These are phyloP conservation scores for Pharnaceum exiguum DNA, from an alignment of 148 eudicot species.

Conservation along the genomic window DNA sequence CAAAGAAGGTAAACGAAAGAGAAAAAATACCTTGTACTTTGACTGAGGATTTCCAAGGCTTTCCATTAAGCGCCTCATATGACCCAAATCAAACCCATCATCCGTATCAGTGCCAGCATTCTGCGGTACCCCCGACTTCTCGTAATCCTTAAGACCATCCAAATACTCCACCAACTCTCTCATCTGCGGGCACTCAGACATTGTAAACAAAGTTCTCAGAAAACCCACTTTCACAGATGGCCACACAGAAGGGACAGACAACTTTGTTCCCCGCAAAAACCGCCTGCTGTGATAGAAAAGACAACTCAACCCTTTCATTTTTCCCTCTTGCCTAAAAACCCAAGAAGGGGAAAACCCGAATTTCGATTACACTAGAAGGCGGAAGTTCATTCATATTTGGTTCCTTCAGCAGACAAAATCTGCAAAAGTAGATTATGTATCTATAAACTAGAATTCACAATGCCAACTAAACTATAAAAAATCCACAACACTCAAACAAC, in stretches of 20 bases:
- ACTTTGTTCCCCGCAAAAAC: background rate
- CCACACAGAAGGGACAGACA: background rate
- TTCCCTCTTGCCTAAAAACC: background rate
- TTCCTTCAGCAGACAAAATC: too few relatives aligned
- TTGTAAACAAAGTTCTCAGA: conserved; percentile 10
- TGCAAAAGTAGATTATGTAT: too few relatives aligned
- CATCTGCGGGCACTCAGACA: conserved; percentile 15
- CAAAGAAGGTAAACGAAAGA: background rate
- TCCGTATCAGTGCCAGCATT: conserved; percentile 82
- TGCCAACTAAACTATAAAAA: too few relatives aligned
- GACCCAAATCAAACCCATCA: conserved; percentile 91
- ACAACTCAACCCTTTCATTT: conserved; percentile 11
- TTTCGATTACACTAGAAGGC: too few relatives aligned
- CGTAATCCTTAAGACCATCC: conserved; percentile 58
- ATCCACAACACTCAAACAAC: too few relatives aligned
- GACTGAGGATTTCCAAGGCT: conserved; percentile 81
- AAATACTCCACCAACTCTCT: conserved; percentile 37
- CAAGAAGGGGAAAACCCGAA: conserved; percentile 1
- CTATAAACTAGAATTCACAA: too few relatives aligned
- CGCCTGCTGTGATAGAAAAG: background rate
- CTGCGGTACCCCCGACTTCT: conserved; percentile 72
- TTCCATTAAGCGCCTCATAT: conserved; percentile 74
- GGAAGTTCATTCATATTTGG: too few relatives aligned
- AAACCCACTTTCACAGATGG: conserved; percentile 2
- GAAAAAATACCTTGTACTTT: conserved; percentile 60